phyloP scores from a whole-genome alignment of 2,329 filamentous ascomycete genomes.

The Talaromyces sp. region DNA sequence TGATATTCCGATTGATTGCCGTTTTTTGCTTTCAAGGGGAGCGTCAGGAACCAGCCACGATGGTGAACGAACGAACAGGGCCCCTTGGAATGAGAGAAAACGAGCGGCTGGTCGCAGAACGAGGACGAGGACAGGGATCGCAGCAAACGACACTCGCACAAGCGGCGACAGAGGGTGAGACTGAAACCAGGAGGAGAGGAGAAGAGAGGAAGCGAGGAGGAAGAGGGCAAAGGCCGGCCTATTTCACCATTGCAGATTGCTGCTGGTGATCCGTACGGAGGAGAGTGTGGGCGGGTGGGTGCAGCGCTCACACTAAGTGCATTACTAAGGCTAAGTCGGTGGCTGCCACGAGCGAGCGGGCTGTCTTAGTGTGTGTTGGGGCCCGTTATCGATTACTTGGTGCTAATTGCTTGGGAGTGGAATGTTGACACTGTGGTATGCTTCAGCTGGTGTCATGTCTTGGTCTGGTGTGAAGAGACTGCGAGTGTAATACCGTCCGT shows the following conservation, averaged over 20 bases:
- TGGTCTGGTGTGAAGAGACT: no score
- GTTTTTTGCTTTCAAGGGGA: background rate
- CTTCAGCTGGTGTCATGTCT: background rate
- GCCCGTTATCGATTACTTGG: background rate
- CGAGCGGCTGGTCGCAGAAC: background rate
- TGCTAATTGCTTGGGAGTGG: no score
- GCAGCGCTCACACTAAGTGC: background rate
- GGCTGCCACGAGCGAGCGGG: background rate
- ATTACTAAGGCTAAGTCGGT: background rate
- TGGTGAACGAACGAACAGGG: background rate
- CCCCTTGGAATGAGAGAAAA: slow-evolving; percentile 1
- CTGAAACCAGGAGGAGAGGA: background rate
- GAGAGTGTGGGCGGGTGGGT: background rate
- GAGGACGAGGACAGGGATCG: background rate
- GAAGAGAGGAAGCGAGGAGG: background rate
- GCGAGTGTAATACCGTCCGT: no score
- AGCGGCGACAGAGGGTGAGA: background rate
- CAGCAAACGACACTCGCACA: background rate
- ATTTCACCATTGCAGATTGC: background rate
- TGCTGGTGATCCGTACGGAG: background rate
- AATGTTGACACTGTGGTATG: no score
- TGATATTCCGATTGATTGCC: background rate
- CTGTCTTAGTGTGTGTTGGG: background rate
- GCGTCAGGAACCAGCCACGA: slow-evolving; percentile 3
- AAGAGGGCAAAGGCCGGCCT: background rate